Base-by-base conservation (phyloP, 176 grass and related monocot genomes). In the Poa pratensis region DNA sequence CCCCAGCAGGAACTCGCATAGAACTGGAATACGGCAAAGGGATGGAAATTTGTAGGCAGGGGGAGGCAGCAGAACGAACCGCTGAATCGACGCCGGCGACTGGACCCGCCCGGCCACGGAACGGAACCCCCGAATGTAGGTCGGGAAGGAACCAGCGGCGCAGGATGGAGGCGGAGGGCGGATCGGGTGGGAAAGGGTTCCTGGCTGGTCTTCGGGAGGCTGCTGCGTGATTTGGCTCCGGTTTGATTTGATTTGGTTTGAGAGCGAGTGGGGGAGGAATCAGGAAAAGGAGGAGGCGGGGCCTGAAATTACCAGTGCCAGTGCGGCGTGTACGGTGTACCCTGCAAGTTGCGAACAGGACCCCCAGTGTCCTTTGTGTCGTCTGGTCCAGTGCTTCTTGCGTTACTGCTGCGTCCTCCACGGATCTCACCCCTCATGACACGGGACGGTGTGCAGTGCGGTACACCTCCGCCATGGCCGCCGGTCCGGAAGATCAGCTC, bases 241-340 rank as follows among this genome's bases (percentile, higher is more conserved):
- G 16, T 57, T 6, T 75, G 50, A 22, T 57, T 76, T 74, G 71
- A 19, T 74, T 75, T 76, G 50, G 12, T 80, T 80, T 80, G 49
- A n/a, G 43, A 2, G 27, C 32, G 59, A 34, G 60, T 24, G 34
- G 34, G 26, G 15, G 69, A 2, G 37, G 37, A 9, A 42, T 42
- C 28, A 30, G 18, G 75, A 14, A 14, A 24, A 50, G 28, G 59
- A 75, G 17, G 60, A 30, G 9, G 58, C 16, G 55, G 54, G 77
- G 40, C 77, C 0, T 5, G 26, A 52, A 67, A 68, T 35, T 53
- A 53, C 53, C 73, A 75, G 48, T 51, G 73, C 53, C 73, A 75
- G 48, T 51, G 73, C 48, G 73, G 48, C 48, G 48, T 75, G 73
- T 75, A 75, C 73, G 43, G 70, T 30, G 28, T 30, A 43, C 69